Evolutionary conservation across 176 grass and related monocot species (phyloP), one percentile per base, ranked within the genome.

Genomic region (Hyparrhenia diplandra): DNA sequence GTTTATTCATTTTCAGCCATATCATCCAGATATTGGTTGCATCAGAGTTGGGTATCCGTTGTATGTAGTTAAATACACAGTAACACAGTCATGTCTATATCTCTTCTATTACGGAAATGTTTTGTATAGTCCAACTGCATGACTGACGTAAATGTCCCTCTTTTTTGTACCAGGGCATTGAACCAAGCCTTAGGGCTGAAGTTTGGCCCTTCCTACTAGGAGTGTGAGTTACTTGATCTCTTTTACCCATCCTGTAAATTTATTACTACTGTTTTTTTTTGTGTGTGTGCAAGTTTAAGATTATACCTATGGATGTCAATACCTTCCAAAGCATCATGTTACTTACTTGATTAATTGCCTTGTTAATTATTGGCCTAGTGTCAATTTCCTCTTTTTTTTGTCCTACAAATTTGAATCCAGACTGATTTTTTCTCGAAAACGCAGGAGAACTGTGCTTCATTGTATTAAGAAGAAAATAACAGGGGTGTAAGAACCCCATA

Each of bases 161-260:
- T 46, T 63, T 78, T 87, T 52, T 84, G 47, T 72, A 85, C 57
- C 90, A 98, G 95, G 95, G 95, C 83, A 82, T 94, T 36, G 92
- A 94, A 76, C 84, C 90, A 82, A 80, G 87, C 62, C 89, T 98
- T 78, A 87, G 95, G 46, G 91, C 86, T 84, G 90, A 98, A 91
- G 95, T 98, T 93, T 98, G 95, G 95, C 92, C 95, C 64, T 98
- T 94, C 64, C 84, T 98, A 64, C 92, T 98, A 24, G 92, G 95
- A 85, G 88, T 98, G 95, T 98, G 82, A 98, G 92, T 76, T 83
- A 46, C 29, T 61, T 73, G 13, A 36, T 86, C 58, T 79, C 61
- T 80, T 68, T 58, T 69, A 67, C 52, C 63, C 27, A 8, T 89
- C 54, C 42, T 46, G 21, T 85, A 82, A 51, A 54, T 80, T 37